These are phyloP conservation scores for Phlyctochytrium arcticum DNA, from an alignment of 192 early-diverging fungal genomes.

Conservation along the genomic window DNA sequence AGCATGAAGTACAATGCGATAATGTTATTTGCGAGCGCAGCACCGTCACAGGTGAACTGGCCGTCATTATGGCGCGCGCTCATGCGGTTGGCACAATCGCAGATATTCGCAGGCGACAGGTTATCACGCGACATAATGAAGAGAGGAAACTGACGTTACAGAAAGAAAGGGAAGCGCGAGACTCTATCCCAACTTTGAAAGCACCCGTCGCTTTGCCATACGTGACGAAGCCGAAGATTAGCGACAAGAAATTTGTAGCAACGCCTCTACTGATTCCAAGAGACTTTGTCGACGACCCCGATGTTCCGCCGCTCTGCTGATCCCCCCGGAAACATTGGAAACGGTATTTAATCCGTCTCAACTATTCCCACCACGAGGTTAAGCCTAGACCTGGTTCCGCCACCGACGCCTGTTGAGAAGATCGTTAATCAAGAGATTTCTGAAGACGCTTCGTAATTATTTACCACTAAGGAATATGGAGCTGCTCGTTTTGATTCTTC, in stretches of 20 bases:
- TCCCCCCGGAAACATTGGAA: not conserved
- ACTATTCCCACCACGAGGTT: conserved; percentile 12
- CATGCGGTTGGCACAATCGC: conserved; percentile 2
- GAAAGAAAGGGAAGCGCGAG: no score
- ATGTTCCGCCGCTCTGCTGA: conserved; percentile 52
- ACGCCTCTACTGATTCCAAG: conserved; percentile 3
- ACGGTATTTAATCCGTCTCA: not conserved
- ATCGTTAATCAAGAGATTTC: not conserved
- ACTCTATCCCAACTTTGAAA: no score
- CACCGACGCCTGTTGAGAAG: conserved; percentile 1
- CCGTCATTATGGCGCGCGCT: conserved; percentile 43
- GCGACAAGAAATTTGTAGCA: conserved; percentile 5
- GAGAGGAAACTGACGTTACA: no score
- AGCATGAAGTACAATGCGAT: conserved; percentile 35
- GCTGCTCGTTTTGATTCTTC: not conserved
- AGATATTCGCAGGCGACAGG: not conserved
- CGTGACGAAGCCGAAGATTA: conserved; percentile 8
- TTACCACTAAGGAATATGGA: conserved; percentile 7
- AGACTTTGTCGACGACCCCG: conserved; percentile 54
- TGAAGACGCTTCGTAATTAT: not conserved
- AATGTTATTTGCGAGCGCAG: conserved; percentile 47
- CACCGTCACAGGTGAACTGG: conserved; percentile 38
- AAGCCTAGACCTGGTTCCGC: conserved; percentile 17
- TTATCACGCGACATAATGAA: no score
- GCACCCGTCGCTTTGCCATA: no score